Evolutionary conservation across 225 moss, liverwort and hornwort genomes (phyloP).

Genomic region (Ulota crispa): DNA sequence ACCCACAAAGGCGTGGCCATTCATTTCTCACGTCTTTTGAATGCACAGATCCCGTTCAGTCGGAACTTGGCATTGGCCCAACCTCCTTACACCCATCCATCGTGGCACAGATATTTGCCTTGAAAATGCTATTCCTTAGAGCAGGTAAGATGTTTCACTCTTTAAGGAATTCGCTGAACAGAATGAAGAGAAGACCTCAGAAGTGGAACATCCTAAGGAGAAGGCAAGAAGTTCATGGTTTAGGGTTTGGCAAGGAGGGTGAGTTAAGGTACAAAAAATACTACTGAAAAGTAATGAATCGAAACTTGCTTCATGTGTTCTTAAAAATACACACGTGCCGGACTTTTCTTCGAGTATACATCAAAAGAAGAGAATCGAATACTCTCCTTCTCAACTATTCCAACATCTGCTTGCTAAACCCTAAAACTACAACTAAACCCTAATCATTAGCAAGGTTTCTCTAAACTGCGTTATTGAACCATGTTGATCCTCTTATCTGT

Average conservation of each 20-base stretch:
- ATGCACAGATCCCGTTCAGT: background rate
- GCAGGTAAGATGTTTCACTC: background rate
- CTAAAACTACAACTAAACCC: background rate
- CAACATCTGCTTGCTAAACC: background rate
- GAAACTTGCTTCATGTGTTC: background rate
- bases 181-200: background rate
- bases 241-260: background rate
- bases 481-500: conserved; percentile 60
- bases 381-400: background rate
- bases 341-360: background rate
- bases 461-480: conserved; percentile 19
- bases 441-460: background rate
- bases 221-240: background rate
- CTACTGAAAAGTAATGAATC: background rate
- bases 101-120: background rate
- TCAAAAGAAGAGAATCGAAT: background rate
- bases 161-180: background rate
- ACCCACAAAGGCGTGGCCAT: too few species aligned
- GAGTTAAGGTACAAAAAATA: background rate
- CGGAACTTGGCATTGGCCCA: background rate
- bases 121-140: background rate
- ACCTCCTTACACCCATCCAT: background rate
- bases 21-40: background rate
- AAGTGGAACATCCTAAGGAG: background rate
- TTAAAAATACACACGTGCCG: background rate